These are phyloP conservation scores for Cryptococcus amylolentus DNA, from an alignment of 1,284 basidiomycete species.

Conservation along the genomic window DNA sequence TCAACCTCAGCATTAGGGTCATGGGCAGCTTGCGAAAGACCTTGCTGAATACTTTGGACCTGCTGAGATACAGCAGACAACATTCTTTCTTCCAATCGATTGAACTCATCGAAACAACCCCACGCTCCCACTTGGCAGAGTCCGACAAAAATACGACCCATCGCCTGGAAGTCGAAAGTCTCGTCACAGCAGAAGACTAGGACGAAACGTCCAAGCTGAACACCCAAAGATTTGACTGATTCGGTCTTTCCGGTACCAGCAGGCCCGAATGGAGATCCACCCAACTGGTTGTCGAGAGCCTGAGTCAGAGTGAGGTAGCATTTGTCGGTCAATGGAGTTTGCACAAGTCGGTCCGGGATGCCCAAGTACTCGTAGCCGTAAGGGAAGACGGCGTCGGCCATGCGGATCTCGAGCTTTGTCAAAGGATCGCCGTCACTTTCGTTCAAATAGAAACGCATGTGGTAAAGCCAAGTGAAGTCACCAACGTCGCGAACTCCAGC, in stretches of 20 bases:
- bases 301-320: conserved; percentile 97
- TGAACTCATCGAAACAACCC: conserved; percentile 99
- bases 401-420: conserved; percentile 72
- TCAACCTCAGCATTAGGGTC: conserved; percentile 88
- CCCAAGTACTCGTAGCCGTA: conserved; percentile 99
- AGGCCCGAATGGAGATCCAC: conserved; percentile 96
- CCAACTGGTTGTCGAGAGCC: conserved; percentile 88
- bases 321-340: conserved; percentile 96
- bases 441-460: conserved; percentile 98
- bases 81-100: conserved; percentile 96
- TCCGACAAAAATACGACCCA: conserved; percentile 98
- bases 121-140: conserved; percentile 98
- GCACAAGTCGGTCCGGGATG: conserved; percentile 92
- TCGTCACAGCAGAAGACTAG: conserved; percentile 99
- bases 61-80: conserved; percentile 98
- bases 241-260: conserved; percentile 99
- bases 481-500: conserved; percentile 63
- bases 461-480: conserved; percentile 90
- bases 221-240: conserved; percentile 97
- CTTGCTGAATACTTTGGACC: conserved; percentile 97
- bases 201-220: conserved; percentile 95
- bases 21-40: conserved; percentile 72
- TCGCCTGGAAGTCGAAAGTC: conserved; percentile 99
- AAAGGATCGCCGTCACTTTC: conserved; percentile 66
- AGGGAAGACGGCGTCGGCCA: conserved; percentile 88